Evolutionary conservation across 768 basidiomycete genomes (phyloP).

Genomic region (Suillus discolor): DNA sequence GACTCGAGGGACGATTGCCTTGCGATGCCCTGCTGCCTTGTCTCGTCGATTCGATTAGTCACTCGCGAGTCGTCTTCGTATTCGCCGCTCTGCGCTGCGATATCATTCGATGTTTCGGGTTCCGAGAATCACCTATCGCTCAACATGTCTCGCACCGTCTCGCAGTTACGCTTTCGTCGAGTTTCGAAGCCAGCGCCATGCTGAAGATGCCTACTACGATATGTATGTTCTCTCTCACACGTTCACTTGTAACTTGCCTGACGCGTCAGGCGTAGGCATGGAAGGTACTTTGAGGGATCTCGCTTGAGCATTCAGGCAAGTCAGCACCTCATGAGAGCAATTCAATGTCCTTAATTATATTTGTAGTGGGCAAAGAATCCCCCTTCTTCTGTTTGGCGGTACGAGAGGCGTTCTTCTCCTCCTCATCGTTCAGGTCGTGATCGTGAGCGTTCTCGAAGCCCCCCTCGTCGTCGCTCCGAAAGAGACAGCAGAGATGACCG

Average conservation of each 20-base stretch:
- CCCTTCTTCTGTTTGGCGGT: slow-evolving; percentile 82
- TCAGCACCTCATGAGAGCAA: neutral
- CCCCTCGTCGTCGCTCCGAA: slow-evolving; percentile 42
- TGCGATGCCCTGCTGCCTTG: slow-evolving; percentile 25
- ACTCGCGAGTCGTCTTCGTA: slow-evolving; percentile 29
- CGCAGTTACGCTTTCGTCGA: slow-evolving; percentile 88
- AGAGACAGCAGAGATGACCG: slow-evolving; percentile 40
- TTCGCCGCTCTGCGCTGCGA: slow-evolving; percentile 27
- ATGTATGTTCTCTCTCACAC: slow-evolving; percentile 52
- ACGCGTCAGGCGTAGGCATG: slow-evolving; percentile 56
- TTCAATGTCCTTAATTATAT: neutral
- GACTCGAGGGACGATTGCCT: slow-evolving; percentile 33
- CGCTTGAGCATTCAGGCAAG: slow-evolving; percentile 75
- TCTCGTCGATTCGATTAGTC: slow-evolving; percentile 33
- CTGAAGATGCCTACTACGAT: slow-evolving; percentile 83
- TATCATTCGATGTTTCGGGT: slow-evolving; percentile 38
- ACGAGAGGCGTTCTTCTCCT: slow-evolving; percentile 58
- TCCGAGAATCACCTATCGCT: slow-evolving; percentile 53
- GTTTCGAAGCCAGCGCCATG: slow-evolving; percentile 75
- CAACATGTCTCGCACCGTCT: slow-evolving; percentile 52
- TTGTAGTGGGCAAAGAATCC: slow-evolving; percentile 80
- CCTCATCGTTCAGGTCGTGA: slow-evolving; percentile 39
- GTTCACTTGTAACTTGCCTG: slow-evolving; percentile 14
- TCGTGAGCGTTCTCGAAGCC: slow-evolving; percentile 56
- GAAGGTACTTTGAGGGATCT: slow-evolving; percentile 71